Conservation (phyloP, 2,329 filamentous ascomycete species). For the Aspergillus jensenii region DNA sequence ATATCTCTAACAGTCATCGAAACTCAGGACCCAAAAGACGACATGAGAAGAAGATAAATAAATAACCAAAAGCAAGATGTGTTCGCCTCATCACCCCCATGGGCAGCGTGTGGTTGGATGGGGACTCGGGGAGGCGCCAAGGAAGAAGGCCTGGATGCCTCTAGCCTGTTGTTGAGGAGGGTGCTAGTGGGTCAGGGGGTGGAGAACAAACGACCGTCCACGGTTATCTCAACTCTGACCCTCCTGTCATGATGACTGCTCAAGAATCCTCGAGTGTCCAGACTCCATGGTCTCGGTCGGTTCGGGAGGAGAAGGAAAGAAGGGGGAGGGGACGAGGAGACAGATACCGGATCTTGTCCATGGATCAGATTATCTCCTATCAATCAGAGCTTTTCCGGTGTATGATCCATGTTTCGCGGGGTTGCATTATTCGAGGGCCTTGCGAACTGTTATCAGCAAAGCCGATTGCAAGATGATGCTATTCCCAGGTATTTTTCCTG, state of each 20-base stretch:
- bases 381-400: neutral
- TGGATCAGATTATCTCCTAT: constrained; percentile 5
- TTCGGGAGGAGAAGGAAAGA: neutral
- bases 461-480: constrained; percentile 3
- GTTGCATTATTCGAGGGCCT: neutral
- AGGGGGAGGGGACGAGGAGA: neutral
- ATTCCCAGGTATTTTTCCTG: neutral
- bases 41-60: neutral
- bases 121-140: neutral
- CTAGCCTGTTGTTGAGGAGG: neutral
- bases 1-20: neutral
- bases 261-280: neutral
- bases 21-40: neutral
- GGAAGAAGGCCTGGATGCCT: neutral
- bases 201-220: constrained; percentile 1
- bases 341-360: neutral
- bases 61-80: neutral
- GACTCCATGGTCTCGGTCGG: neutral
- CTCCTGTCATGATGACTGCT: constrained; percentile 8
- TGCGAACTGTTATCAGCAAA: neutral
- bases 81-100: constrained; percentile 3
- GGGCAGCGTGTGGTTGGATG: constrained; percentile 7
- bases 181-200: constrained; percentile 8
- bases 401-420: neutral
- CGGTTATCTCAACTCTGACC: constrained; percentile 10